Conservation (phyloP, 2,329 filamentous ascomycete species). For the Nakataea oryzae region DNA sequence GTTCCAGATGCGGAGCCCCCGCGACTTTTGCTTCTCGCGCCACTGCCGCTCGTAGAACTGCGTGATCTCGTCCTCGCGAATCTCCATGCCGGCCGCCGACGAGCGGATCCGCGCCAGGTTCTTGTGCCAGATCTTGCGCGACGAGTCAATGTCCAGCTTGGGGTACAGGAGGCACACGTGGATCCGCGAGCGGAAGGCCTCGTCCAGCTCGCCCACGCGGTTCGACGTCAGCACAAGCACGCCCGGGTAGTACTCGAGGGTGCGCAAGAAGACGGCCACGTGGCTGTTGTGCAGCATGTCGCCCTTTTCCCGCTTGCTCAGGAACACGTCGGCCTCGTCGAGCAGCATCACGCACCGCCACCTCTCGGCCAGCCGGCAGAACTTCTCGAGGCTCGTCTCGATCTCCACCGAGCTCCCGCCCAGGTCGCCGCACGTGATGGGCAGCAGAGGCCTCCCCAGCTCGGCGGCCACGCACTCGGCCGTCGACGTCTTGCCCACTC, state of each 20-base stretch:
- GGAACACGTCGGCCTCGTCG: slow-evolving; percentile 17
- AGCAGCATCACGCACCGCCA: slow-evolving; percentile 15
- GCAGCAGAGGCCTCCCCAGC: slow-evolving; percentile 12
- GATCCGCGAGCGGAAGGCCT: slow-evolving; percentile 37
- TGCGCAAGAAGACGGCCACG: slow-evolving; percentile 28
- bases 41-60: slow-evolving; percentile 5
- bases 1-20: slow-evolving; percentile 9
- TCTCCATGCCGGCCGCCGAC: background rate
- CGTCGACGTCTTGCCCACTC: slow-evolving; percentile 37
- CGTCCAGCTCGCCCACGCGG: slow-evolving; percentile 15
- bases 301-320: slow-evolving; percentile 2
- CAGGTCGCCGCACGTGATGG: slow-evolving; percentile 18
- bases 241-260: slow-evolving; percentile 35
- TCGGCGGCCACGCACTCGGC: slow-evolving; percentile 23
- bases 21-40: background rate
- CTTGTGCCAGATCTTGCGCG: slow-evolving; percentile 9
- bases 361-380: slow-evolving; percentile 15
- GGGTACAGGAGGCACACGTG: slow-evolving; percentile 32
- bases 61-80: slow-evolving; percentile 2
- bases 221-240: slow-evolving; percentile 41
- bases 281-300: background rate
- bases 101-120: slow-evolving; percentile 8
- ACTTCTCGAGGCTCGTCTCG: slow-evolving; percentile 14
- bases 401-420: slow-evolving; percentile 13
- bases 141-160: slow-evolving; percentile 7